A percentile compares a stretch with the other conserved stretches of the same genome.
phyloP scores from a whole-genome alignment of 306 rosid species.

The Fragaria vesca region DNA sequence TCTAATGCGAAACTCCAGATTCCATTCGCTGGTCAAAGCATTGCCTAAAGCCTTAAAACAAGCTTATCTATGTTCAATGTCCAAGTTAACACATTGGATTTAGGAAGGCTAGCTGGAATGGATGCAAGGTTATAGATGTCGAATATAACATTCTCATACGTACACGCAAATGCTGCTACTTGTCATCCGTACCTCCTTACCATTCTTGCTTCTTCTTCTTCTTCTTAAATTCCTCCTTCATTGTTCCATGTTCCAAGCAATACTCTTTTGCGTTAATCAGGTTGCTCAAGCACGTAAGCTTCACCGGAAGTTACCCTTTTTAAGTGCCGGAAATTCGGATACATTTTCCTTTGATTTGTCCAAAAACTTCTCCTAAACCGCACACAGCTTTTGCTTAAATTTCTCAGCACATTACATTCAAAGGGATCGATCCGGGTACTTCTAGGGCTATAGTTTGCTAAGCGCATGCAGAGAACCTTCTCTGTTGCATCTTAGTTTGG shows the following conservation, averaged over 20 bases:
- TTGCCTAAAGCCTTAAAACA: background rate
- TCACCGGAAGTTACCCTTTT: background rate
- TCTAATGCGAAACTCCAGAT: background rate
- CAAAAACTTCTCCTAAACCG: background rate
- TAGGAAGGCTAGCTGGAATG: background rate
- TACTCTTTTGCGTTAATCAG: background rate
- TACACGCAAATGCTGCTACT: constrained; percentile 10
- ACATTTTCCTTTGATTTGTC: background rate
- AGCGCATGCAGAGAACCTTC: background rate
- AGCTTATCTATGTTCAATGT: background rate
- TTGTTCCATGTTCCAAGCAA: background rate
- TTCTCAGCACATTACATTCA: background rate
- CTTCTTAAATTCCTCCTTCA: background rate
- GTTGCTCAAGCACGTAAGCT: constrained; percentile 7
- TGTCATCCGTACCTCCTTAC: background rate
- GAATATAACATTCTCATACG: background rate
- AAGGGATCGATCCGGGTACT: background rate
- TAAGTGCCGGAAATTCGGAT: background rate
- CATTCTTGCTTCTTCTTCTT: background rate
- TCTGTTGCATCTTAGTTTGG: background rate
- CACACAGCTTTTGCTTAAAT: background rate
- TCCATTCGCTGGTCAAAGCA: background rate
- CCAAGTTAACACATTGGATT: background rate
- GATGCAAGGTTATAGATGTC: background rate
- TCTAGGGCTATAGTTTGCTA: background rate